Evolutionary conservation across 805 yeast species (phyloP).

Genomic region (Nakazawaea ishiwadae): DNA sequence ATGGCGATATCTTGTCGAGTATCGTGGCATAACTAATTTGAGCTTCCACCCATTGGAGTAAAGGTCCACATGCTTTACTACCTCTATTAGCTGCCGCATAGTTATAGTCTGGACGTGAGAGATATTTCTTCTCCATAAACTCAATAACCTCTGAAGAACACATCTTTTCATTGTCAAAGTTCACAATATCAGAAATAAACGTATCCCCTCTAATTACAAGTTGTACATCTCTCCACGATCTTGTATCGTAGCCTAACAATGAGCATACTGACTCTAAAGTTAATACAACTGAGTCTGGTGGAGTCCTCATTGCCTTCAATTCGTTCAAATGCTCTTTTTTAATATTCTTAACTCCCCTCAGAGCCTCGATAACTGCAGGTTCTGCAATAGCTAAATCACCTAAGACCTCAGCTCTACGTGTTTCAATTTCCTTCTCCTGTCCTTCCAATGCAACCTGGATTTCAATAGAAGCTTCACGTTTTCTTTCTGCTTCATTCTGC

Average conservation of each 20-base stretch:
- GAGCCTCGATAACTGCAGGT: slow-evolving; percentile 82
- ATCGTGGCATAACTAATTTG: slow-evolving; percentile 76
- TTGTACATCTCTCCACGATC: slow-evolving; percentile 81
- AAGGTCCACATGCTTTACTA: slow-evolving; percentile 92
- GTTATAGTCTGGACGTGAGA: slow-evolving; percentile 60
- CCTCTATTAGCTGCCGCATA: slow-evolving; percentile 80
- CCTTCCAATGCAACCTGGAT: slow-evolving; percentile 64
- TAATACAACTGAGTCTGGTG: slow-evolving; percentile 82
- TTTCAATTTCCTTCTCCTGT: slow-evolving; percentile 59
- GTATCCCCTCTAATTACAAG: slow-evolving; percentile 78
- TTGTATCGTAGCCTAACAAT: slow-evolving; percentile 65
- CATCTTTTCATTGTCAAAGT: slow-evolving; percentile 59
- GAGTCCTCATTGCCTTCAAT: slow-evolving; percentile 81
- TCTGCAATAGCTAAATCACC: slow-evolving; percentile 70
- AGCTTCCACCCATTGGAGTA: slow-evolving; percentile 84
- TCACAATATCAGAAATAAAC: slow-evolving; percentile 77
- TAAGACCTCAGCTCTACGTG: slow-evolving; percentile 50
- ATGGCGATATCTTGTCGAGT: slow-evolving; percentile 67
- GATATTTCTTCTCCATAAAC: slow-evolving; percentile 54
- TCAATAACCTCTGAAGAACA: slow-evolving; percentile 49
- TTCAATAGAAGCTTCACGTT: slow-evolving; percentile 76
- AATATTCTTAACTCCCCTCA: slow-evolving; percentile 84
- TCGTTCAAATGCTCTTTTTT: slow-evolving; percentile 91
- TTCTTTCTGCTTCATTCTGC: slow-evolving; percentile 90
- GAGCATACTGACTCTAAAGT: slow-evolving; percentile 86